Conservation (phyloP, 805 yeast species). For the Ogataea dorogensis region DNA sequence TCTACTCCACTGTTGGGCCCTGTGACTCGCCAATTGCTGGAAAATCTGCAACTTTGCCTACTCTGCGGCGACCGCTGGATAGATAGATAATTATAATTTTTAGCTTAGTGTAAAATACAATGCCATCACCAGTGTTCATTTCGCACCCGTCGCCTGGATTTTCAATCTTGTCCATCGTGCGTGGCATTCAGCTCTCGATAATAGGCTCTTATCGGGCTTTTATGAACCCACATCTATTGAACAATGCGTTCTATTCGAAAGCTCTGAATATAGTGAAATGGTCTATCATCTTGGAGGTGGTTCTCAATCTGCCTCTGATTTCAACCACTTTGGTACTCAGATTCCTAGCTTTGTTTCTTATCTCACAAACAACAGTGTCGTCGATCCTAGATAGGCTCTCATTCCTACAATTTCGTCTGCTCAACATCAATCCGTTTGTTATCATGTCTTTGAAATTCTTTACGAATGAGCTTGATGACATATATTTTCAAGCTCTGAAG, state of each 20-base stretch:
- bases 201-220: slow-evolving; percentile 48
- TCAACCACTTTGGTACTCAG: slow-evolving; percentile 21
- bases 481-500: slow-evolving; percentile 38
- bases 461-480: slow-evolving; percentile 39
- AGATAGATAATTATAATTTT: slow-evolving; percentile 3
- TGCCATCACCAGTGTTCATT: slow-evolving; percentile 62
- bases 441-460: slow-evolving; percentile 37
- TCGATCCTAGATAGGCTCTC: slow-evolving; percentile 22
- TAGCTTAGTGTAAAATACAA: slow-evolving; percentile 19
- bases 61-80: slow-evolving; percentile 23
- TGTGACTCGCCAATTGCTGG: slow-evolving; percentile 16
- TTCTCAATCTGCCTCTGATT: slow-evolving; percentile 32
- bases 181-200: slow-evolving; percentile 54
- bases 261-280: slow-evolving; percentile 36
- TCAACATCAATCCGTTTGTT: slow-evolving; percentile 41
- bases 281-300: slow-evolving; percentile 39
- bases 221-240: slow-evolving; percentile 41
- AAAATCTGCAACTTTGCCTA: slow-evolving; percentile 27
- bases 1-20: slow-evolving; percentile 6
- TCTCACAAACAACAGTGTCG: slow-evolving; percentile 13
- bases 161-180: slow-evolving; percentile 43
- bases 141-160: slow-evolving; percentile 58
- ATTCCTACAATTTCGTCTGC: slow-evolving; percentile 37
- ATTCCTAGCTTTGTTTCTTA: slow-evolving; percentile 19
- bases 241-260: slow-evolving; percentile 36